A percentile compares a stretch with the other conserved stretches of the same genome.
phyloP scores from a whole-genome alignment of 768 basidiomycete genomes.

The Wakefieldia striispora region DNA sequence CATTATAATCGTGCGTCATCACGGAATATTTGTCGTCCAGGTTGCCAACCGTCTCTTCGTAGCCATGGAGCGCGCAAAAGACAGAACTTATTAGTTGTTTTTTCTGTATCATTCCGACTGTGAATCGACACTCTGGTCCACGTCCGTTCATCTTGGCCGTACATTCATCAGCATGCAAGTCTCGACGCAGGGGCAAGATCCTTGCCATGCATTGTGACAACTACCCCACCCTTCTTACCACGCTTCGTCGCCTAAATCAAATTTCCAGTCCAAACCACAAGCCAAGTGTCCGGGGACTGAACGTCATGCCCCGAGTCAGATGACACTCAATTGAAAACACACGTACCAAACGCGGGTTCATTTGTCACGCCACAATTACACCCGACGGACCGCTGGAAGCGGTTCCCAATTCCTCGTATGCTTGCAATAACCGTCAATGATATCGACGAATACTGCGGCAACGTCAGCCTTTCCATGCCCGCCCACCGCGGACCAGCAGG shows the following conservation, averaged over 20 bases:
- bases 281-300: too few relatives aligned
- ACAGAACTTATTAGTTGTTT: constrained; percentile 20
- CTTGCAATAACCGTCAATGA: constrained; percentile 1
- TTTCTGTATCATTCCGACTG: neutral
- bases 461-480: too few relatives aligned
- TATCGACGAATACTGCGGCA: neutral
- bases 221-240: too few relatives aligned
- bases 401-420: neutral
- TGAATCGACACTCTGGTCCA: neutral
- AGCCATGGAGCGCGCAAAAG: constrained; percentile 36
- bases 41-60: neutral
- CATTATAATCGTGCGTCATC: constrained; percentile 82
- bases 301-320: neutral
- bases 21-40: constrained; percentile 22
- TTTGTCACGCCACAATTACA: neutral
- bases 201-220: neutral
- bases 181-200: neutral
- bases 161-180: neutral
- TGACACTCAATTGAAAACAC: constrained; percentile 4
- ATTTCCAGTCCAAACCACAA: neutral
- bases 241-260: neutral
- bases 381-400: neutral
- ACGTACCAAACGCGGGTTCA: constrained; percentile 1
- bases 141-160: neutral
- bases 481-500: too few relatives aligned